A percentile compares a stretch with the other conserved stretches of the same genome.
These are phyloP conservation scores for Syzygium grande DNA, from an alignment of 345 rosid species.

Conservation along the genomic window DNA sequence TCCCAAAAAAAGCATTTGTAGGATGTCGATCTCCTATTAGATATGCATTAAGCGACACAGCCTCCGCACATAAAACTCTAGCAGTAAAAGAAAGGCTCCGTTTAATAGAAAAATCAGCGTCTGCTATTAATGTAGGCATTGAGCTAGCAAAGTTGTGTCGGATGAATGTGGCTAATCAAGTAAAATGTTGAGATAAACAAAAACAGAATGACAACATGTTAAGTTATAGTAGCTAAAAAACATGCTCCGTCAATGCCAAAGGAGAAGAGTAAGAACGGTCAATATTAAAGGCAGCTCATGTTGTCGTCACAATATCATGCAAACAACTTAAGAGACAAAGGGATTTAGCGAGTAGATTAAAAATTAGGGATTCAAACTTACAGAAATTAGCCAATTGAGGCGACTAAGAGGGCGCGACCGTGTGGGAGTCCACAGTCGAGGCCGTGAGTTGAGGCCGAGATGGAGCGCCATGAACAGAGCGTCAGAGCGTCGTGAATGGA, in stretches of 20 bases:
- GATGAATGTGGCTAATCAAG: background rate
- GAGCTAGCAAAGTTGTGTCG: background rate
- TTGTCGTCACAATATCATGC: too few relatives aligned
- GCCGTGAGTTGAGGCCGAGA: too few relatives aligned
- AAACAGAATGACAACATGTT: background rate
- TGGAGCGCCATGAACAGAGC: too few relatives aligned
- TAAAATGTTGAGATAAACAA: background rate
- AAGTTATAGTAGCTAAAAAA: background rate
- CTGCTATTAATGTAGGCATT: background rate
- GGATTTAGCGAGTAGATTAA: too few relatives aligned
- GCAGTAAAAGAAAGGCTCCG: conserved; percentile 4
- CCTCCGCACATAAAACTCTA: conserved; percentile 23
- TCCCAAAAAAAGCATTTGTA: background rate
- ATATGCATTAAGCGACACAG: background rate
- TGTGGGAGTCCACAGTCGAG: too few relatives aligned
- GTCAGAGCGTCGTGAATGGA: too few relatives aligned
- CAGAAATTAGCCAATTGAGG: too few relatives aligned
- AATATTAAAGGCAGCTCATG: too few relatives aligned
- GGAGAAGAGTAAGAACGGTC: background rate
- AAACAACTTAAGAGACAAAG: too few relatives aligned
- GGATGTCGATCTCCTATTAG: background rate
- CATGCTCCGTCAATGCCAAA: background rate
- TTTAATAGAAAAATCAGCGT: background rate
- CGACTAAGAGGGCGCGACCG: too few relatives aligned
- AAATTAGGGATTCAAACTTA: too few relatives aligned